Evolutionary conservation across 192 early-diverging fungal genomes (phyloP).

Genomic region (Chytriomyces sp.): DNA sequence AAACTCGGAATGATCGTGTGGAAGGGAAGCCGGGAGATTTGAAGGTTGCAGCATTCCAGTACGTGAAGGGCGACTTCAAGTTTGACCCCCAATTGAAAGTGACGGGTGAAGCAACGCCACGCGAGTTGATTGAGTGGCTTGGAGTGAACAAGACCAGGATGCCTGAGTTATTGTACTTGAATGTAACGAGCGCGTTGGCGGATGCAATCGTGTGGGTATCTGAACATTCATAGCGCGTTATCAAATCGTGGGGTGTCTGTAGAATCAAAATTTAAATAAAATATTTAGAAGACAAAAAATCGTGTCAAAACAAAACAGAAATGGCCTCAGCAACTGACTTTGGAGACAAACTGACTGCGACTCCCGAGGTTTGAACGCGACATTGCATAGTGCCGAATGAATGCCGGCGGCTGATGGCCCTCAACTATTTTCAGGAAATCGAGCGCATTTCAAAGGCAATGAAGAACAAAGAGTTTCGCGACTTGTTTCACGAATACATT

Average conservation of each 20-base stretch:
- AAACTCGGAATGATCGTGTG: not conserved
- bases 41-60: not conserved
- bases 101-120: constrained; percentile 59
- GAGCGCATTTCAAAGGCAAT: constrained; percentile 54
- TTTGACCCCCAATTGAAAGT: constrained; percentile 62
- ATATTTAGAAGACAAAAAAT: not conserved
- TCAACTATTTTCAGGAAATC: constrained; percentile 42
- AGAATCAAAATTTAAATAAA: no score
- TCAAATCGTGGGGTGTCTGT: no score
- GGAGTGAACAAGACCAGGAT: constrained; percentile 55
- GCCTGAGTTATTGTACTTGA: constrained; percentile 45
- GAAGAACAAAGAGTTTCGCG: constrained; percentile 59
- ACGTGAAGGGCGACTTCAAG: constrained; percentile 41
- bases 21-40: not conserved
- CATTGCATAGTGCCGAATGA: not conserved
- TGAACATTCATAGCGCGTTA: constrained; percentile 1
- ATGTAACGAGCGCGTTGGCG: constrained; percentile 31
- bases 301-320: not conserved
- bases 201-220: constrained; percentile 24
- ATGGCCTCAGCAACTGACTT: not conserved
- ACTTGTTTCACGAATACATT: constrained; percentile 61
- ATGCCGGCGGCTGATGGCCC: not conserved
- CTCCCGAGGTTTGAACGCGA: not conserved
- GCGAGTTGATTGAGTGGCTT: constrained; percentile 56
- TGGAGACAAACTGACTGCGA: not conserved